Evolutionary conservation across 2,329 filamentous ascomycete genomes (phyloP), one percentile per base, ranked within the genome.

Genomic region (Aspergillus terreus): DNA sequence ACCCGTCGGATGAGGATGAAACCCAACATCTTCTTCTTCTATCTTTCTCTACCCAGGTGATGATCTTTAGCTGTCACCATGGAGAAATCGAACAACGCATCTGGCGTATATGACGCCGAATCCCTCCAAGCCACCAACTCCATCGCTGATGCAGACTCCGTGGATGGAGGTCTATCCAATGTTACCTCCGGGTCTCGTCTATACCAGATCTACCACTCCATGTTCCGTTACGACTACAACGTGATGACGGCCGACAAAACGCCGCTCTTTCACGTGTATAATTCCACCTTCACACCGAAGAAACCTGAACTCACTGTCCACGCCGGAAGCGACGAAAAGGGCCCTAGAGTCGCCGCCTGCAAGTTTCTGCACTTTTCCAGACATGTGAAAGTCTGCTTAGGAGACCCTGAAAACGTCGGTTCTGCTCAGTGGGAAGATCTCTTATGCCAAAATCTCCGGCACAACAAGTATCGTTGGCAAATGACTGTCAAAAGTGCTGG

Each of bases 301-400:
- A 71, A 66, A 46, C 62, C 68, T 15, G 67, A 71, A 15, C 55
- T 72, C 6, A 69, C 66, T 1, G 56, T 71, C 46, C 67, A 72
- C 54, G 47, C 55, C 1, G 64, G 68, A 11, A 23, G 53, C 3
- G 56, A 64, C 53, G 56, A 58, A 6, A 59, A 51, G 3, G 65
- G 56, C 4, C 63, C 65, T 10, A 49, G 68, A 15, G 59, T 60
- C 38, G 68, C 62, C 0, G 58, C 65, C 4, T 64, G 62, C 51
- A 69, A 71, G 42, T 72, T 68, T 49, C 49, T 60, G 10, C 62
- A 64, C 35, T 64, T 71, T 47, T 70, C 68, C 5, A 59, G 61
- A 14, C 60, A 65, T 48, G 54, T 59, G 15, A 66, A 68, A 51
- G 55, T 72, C 35, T 67, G 67, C 6, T 55, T 71, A 9, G 65